A percentile compares a stretch with the other conserved stretches of the same genome.
These are phyloP conservation scores for Kalanchoe fedtschenkoi DNA, from an alignment of 164 flowering plant genomes.

Conservation along the genomic window DNA sequence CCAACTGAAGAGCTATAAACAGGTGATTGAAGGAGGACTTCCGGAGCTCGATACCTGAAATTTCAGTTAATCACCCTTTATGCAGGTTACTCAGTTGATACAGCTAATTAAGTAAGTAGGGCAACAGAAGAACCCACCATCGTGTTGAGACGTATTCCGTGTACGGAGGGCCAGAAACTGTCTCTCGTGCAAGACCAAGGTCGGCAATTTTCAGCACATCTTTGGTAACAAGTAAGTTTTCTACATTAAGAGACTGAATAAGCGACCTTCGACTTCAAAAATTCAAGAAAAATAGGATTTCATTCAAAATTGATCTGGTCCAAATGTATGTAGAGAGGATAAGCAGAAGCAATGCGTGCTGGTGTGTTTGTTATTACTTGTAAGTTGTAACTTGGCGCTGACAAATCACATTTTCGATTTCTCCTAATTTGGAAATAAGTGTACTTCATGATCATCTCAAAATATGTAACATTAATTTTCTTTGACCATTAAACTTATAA, in stretches of 20 bases:
- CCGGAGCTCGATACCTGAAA: constrained; percentile 94
- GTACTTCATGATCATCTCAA: no score
- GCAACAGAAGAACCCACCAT: constrained; percentile 36
- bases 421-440: no score
- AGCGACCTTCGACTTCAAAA: background rate
- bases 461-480: no score
- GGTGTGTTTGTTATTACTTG: no score
- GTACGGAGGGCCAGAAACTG: constrained; percentile 63
- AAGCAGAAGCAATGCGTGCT: no score
- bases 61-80: background rate
- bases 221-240: constrained; percentile 75
- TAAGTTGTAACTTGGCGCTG: no score
- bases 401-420: no score
- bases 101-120: background rate
- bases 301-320: no score
- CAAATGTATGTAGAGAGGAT: no score
- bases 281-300: background rate
- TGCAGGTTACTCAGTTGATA: background rate
- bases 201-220: constrained; percentile 85
- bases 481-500: background rate
- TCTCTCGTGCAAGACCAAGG: constrained; percentile 92
- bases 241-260: constrained; percentile 17
- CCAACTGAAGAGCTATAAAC: constrained; percentile 79
- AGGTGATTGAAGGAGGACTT: constrained; percentile 81
- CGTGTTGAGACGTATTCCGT: constrained; percentile 54